Base-by-base conservation (phyloP, 1,284 basidiomycete genomes). In the Vanrija humicola region DNA sequence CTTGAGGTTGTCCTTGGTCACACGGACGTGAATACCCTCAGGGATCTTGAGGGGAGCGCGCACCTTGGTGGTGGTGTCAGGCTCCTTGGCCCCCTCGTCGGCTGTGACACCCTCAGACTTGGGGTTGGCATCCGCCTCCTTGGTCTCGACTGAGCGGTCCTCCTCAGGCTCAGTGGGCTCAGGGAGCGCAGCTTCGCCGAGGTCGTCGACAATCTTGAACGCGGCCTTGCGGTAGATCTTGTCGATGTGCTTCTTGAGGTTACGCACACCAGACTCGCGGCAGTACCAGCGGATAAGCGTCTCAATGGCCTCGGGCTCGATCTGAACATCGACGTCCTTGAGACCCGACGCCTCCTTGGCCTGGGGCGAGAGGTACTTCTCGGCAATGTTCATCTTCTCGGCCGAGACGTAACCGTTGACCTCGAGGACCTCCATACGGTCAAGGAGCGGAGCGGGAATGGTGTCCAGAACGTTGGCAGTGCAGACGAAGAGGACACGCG, bases 191-290 rank as follows among this genome's bases (percentile, higher is more conserved):
- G 87, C 84, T 72, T 97, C 95, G 39, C 94, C 94, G 16, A 97
- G 83, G 62, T 97, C 90, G 65, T 87, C 83, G 5, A 98, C 91
- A 59, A 98, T 86, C 73, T 89, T 90, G 64, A 96, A 82, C 0
- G 95, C 94, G 6, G 95, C 90, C 77, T 99, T 99, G 62, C 96
- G 86, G 77, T 95, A 98, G 55, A 98, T 94, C 91, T 95, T 96
- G 72, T 96, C 92, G 56, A 96, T 93, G 69, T 93, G 88, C 78
- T 95, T 94, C 83, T 96, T 96, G 68, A 96, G 73, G 70, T 92
- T 92, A 46, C 93, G 81, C 39, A 97, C 93, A 57, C 96, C 96
- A 68, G 90, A 95, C 79, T 99, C 95, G 42, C 95, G 84, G 69
- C 91, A 95, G 77, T 98, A 97, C 74, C 93, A 96, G 72, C 93